These are phyloP conservation scores for Lactifluus hygrophoroides DNA, from an alignment of 768 basidiomycete genomes.

Conservation along the genomic window DNA sequence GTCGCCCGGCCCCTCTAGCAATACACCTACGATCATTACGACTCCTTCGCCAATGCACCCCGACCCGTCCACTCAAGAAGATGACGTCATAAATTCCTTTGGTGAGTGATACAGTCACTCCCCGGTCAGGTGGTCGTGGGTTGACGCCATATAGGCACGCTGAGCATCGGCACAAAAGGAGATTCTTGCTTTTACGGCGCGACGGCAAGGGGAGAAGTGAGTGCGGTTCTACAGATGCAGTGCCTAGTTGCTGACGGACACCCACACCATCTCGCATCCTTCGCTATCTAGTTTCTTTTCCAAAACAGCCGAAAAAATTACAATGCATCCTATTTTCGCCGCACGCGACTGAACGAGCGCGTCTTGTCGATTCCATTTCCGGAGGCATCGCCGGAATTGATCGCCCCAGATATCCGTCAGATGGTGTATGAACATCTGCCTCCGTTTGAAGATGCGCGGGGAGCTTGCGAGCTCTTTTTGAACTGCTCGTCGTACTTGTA, in stretches of 20 bases:
- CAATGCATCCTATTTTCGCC: conserved; percentile 6
- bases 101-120: conserved; percentile 27
- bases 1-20: not conserved
- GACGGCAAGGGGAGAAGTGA: conserved; percentile 61
- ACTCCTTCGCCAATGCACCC: not conserved
- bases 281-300: not conserved
- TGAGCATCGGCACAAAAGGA: conserved; percentile 47
- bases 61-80: conserved; percentile 17
- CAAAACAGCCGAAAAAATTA: not conserved
- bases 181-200: conserved; percentile 52
- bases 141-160: conserved; percentile 36
- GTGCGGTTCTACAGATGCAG: conserved; percentile 12
- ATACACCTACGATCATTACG: not conserved
- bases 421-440: conserved; percentile 46
- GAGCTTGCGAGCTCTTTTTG: conserved; percentile 56
- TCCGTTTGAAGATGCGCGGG: conserved; percentile 47
- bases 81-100: conserved; percentile 41
- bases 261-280: not conserved
- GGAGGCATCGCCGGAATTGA: conserved; percentile 14
- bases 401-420: conserved; percentile 26
- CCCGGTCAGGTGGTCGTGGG: not conserved
- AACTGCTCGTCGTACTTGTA: conserved; percentile 49
- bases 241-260: not conserved
- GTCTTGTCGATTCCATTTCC: conserved; percentile 18
- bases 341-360: conserved; percentile 16